Conservation (phyloP, 2,329 filamentous ascomycete genomes). For the Trichoderma oligosporum region DNA sequence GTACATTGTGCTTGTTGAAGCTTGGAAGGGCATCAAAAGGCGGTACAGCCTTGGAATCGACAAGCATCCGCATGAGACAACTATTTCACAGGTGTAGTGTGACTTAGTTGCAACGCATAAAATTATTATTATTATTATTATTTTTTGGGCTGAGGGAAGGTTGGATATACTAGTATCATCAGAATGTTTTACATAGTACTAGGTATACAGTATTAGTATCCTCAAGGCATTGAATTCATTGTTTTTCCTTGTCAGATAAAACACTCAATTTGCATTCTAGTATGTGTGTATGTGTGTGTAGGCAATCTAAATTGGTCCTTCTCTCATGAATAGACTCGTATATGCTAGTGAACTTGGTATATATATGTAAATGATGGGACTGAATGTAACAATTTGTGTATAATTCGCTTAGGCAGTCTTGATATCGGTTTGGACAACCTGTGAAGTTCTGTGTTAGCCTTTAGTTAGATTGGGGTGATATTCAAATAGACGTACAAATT, state of each 20-base stretch:
- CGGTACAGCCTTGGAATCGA: slow-evolving; percentile 37
- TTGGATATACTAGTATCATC: slow-evolving; percentile 11
- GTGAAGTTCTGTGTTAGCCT: not conserved
- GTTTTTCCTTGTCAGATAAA: not conserved
- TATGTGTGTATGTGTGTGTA: slow-evolving; percentile 6
- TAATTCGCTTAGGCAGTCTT: slow-evolving; percentile 5
- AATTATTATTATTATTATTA: not conserved
- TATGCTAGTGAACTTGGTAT: too few relatives aligned
- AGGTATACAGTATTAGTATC: slow-evolving; percentile 14
- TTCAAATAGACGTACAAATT: slow-evolving; percentile 16
- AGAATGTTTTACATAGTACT: slow-evolving; percentile 4
- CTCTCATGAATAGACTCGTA: too few relatives aligned
- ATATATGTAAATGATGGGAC: not conserved
- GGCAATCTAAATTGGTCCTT: not conserved
- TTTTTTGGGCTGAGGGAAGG: not conserved
- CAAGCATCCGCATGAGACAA: slow-evolving; percentile 16
- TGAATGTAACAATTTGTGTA: not conserved
- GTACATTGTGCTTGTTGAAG: slow-evolving; percentile 62
- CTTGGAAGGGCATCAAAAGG: slow-evolving; percentile 67
- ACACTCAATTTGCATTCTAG: slow-evolving; percentile 17
- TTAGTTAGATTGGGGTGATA: too few relatives aligned
- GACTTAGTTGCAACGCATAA: slow-evolving; percentile 6
- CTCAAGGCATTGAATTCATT: not conserved
- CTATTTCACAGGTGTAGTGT: slow-evolving; percentile 16
- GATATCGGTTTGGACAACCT: slow-evolving; percentile 17